Conservation (phyloP, 768 basidiomycete genomes). For the Pisolithus marmoratus region DNA sequence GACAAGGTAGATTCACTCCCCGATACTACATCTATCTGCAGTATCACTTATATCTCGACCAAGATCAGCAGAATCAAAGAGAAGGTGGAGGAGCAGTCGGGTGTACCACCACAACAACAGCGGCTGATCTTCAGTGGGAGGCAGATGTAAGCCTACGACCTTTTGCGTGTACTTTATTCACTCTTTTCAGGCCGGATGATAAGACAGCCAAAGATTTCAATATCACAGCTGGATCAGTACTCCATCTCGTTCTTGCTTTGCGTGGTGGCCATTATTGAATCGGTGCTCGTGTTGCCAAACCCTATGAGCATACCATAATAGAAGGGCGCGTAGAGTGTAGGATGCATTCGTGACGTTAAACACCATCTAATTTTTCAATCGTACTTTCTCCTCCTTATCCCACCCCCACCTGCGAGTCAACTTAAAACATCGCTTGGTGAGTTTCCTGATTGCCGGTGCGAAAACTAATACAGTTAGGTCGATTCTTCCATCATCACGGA, state of each 20-base stretch:
- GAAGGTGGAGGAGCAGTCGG: conserved; percentile 97
- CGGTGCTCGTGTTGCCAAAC: conserved; percentile 2
- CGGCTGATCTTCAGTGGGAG: conserved; percentile 89
- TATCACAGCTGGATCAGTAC: conserved; percentile 77
- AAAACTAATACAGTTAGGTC: conserved; percentile 7
- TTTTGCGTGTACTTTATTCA: neutral
- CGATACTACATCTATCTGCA: neutral
- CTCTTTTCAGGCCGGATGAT: conserved; percentile 69
- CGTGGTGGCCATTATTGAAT: conserved; percentile 72
- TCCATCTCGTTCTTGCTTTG: conserved; percentile 93
- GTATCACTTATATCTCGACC: conserved; percentile 2
- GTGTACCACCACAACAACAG: conserved; percentile 95
- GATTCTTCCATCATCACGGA: conserved; percentile 1
- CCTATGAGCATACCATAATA: conserved; percentile 19
- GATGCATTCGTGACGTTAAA: conserved; percentile 24
- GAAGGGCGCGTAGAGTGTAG: conserved; percentile 16
- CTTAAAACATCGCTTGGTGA: neutral
- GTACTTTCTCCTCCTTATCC: conserved; percentile 3
- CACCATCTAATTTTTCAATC: conserved; percentile 22
- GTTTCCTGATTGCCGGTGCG: neutral
- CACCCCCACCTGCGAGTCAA: neutral
- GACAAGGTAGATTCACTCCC: conserved; percentile 56
- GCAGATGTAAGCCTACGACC: conserved; percentile 66
- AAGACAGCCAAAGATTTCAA: conserved; percentile 84
- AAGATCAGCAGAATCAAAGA: conserved; percentile 95